Evolutionary conservation across 1,284 basidiomycete genomes (phyloP).

Genomic region (Moesziomyces aphidis): DNA sequence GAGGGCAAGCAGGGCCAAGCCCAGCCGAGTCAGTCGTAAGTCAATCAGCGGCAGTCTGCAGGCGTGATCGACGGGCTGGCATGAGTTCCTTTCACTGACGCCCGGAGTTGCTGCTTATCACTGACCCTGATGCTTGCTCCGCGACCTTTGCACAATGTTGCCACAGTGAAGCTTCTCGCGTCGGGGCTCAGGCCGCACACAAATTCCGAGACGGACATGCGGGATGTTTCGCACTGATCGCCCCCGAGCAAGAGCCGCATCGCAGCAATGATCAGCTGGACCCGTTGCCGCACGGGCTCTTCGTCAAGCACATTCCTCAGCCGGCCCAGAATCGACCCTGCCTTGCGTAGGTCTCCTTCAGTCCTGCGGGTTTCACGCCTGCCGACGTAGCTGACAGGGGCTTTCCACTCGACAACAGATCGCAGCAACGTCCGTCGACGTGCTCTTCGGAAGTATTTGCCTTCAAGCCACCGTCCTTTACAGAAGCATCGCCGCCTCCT

Average conservation of each 20-base stretch:
- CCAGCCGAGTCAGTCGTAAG: neutral
- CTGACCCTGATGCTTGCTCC: no score
- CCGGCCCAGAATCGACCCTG: no score
- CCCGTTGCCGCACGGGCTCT: neutral
- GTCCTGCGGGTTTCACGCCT: no score
- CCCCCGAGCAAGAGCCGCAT: neutral
- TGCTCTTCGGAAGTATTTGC: conserved; percentile 32
- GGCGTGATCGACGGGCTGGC: no score
- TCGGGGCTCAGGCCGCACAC: neutral
- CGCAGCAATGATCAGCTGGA: neutral
- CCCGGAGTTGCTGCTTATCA: neutral
- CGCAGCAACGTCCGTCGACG: conserved; percentile 14
- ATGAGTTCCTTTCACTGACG: neutral
- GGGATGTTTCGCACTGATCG: neutral
- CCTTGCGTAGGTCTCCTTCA: no score
- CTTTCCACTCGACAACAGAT: neutral
- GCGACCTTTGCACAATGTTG: neutral
- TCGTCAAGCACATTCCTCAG: neutral
- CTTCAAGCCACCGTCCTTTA: conserved; percentile 14
- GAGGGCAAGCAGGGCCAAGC: neutral
- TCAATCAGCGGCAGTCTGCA: neutral
- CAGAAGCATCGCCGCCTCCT: conserved; percentile 7
- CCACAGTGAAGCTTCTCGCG: neutral
- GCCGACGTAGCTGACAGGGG: no score
- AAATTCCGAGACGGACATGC: neutral